phyloP scores from a whole-genome alignment of 371 early-diverging fungal species.

The Syncephalastrum monosporum region DNA sequence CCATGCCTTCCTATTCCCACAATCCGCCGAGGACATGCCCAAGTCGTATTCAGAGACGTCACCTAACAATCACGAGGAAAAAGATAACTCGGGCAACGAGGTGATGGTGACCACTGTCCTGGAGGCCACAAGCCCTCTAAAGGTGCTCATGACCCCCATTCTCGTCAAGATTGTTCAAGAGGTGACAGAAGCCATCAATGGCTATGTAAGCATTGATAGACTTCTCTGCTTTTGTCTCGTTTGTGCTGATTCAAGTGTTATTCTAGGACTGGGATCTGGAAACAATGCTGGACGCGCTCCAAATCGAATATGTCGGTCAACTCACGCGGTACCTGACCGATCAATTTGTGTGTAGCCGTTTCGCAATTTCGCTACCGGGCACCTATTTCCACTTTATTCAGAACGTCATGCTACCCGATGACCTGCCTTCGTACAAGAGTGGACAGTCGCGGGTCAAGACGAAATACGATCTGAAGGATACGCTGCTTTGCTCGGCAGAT shows the following conservation, averaged over 20 bases:
- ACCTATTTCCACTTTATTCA: constrained; percentile 75
- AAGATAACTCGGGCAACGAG: constrained; percentile 31
- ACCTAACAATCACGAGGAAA: constrained; percentile 5
- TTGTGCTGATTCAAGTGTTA: not conserved
- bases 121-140: constrained; percentile 60
- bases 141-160: constrained; percentile 70
- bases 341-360: constrained; percentile 49
- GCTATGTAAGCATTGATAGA: constrained; percentile 47
- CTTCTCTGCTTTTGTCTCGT: not conserved
- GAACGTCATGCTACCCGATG: constrained; percentile 75
- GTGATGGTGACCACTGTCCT: constrained; percentile 53
- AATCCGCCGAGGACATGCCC: not conserved
- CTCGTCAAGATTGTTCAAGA: constrained; percentile 74
- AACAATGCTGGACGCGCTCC: constrained; percentile 68
- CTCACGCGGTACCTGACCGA: constrained; percentile 59
- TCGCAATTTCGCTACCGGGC: constrained; percentile 60
- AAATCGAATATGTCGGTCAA: constrained; percentile 65
- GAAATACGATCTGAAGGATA: constrained; percentile 63
- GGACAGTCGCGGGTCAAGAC: constrained; percentile 58
- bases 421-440: constrained; percentile 53
- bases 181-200: constrained; percentile 63
- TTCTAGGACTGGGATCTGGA: constrained; percentile 67
- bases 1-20: not conserved
- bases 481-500: constrained; percentile 69
- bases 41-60: constrained; percentile 1